Base-by-base conservation (phyloP, 2,329 filamentous ascomycete genomes). In the Sclerotinia borealis region DNA sequence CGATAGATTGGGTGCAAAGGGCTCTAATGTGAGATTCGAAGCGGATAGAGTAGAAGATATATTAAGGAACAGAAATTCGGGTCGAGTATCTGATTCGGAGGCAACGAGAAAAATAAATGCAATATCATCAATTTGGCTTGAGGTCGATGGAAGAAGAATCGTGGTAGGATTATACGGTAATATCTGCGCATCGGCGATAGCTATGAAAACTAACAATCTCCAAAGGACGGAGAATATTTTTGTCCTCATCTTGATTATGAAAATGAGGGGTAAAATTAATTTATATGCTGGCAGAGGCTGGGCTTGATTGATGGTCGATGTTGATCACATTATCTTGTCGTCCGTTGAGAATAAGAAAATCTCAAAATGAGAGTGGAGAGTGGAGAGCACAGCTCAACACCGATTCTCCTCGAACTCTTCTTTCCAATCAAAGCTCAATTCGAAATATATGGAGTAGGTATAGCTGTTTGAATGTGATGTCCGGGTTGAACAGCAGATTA, bases 111-210 rank as follows among this genome's bases (percentile, higher is more conserved):
- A 86, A 67, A 93, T 81, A 75, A 95, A 96, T 64, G 86, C 86
- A 37, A 84, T 73, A 22, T 84, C 79, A 65, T 76, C 74, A 60
- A 78, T 77, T 27, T 78, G 75, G 65, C 82, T 79, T 60, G 79
- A 75, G 63, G 76, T 72, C 8, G 82, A 79, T 19, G 77, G 75
- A 51, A 86, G 80, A 64, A 93, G 82, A 59, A 96, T 82, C 36
- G 84, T 85, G 0, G 92, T 92, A 3, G 91, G 89, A 62, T 87
- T 86, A 78, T 96, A 96, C 31, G 91, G 92, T 59, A 92, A 81
- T 55, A 75, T 75, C 70, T 80, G 78, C 59, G 80, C 61, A 34
- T 61, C 29, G 48, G 41, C 27, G 13, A 41, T 41, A n/a, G 66
- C 17, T 13, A 65, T 34, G 55, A 66, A 50, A 43, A 64, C 36